Evolutionary conservation across 1,139 yeast species (phyloP).

Genomic region (Hemisphaericaspora lyxosophila): DNA sequence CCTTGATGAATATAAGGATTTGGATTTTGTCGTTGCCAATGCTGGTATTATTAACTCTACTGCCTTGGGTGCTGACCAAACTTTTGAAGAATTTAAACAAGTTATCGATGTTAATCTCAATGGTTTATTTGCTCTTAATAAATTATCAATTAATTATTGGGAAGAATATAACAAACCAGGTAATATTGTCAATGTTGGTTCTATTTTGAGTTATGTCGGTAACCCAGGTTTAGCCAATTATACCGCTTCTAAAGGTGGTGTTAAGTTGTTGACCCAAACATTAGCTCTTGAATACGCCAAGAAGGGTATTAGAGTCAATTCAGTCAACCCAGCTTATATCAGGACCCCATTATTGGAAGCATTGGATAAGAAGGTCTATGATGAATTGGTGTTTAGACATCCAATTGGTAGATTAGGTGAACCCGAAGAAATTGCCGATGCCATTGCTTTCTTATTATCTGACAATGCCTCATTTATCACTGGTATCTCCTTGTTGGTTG

Average conservation of each 20-base stretch:
- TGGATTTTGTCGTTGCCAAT: slow-evolving; percentile 81
- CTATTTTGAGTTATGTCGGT: slow-evolving; percentile 33
- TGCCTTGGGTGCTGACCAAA: slow-evolving; percentile 59
- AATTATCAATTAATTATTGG: slow-evolving; percentile 68
- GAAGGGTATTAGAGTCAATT: slow-evolving; percentile 17
- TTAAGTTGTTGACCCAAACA: slow-evolving; percentile 15
- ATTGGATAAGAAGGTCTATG: slow-evolving; percentile 20
- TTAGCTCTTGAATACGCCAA: slow-evolving; percentile 16
- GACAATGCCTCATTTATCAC: slow-evolving; percentile 41
- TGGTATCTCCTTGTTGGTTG: slow-evolving; percentile 37
- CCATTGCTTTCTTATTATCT: slow-evolving; percentile 44
- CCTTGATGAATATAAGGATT: slow-evolving; percentile 59
- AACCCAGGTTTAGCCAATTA: slow-evolving; percentile 58
- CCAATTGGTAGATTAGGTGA: slow-evolving; percentile 45
- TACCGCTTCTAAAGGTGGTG: slow-evolving; percentile 17
- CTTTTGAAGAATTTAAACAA: slow-evolving; percentile 55
- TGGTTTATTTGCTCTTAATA: slow-evolving; percentile 76
- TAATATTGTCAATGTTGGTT: slow-evolving; percentile 67
- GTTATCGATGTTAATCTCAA: slow-evolving; percentile 69
- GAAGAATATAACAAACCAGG: slow-evolving; percentile 70
- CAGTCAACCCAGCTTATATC: slow-evolving; percentile 23
- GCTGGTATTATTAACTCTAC: slow-evolving; percentile 86
- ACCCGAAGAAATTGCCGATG: slow-evolving; percentile 46
- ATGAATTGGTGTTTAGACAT: slow-evolving; percentile 27
- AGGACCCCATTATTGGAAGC: slow-evolving; percentile 31